These are phyloP conservation scores for Ustilago loliicola DNA, from an alignment of 1,284 basidiomycete genomes.

Conservation along the genomic window DNA sequence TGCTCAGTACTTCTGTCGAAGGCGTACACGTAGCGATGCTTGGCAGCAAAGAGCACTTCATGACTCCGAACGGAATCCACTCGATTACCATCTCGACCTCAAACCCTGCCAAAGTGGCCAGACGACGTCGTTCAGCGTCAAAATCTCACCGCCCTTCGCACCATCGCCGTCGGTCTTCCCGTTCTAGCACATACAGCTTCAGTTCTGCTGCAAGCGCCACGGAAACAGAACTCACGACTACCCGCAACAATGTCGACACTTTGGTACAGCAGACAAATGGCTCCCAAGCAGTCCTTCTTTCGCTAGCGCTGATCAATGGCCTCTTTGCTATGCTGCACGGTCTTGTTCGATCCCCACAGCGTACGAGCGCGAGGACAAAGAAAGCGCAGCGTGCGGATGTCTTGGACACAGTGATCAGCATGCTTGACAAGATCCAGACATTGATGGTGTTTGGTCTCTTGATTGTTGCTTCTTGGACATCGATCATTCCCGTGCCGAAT, in stretches of 20 bases:
- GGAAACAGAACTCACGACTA: constrained; percentile 7
- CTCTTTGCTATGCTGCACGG: constrained; percentile 27
- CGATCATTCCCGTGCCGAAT: background rate
- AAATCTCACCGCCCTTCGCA: constrained; percentile 19
- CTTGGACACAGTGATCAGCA: constrained; percentile 18
- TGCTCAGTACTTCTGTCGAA: constrained; percentile 17
- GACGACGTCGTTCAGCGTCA: constrained; percentile 12
- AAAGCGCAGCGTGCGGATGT: constrained; percentile 10
- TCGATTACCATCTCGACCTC: constrained; percentile 13
- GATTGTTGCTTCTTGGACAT: constrained; percentile 38
- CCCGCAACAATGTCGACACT: constrained; percentile 1
- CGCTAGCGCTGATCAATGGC: constrained; percentile 30
- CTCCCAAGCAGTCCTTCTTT: constrained; percentile 25
- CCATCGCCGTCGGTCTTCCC: constrained; percentile 22
- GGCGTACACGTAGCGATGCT: constrained; percentile 26
- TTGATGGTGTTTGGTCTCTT: constrained; percentile 35
- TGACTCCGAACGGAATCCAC: constrained; percentile 21
- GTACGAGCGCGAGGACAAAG: constrained; percentile 1
- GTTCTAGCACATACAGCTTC: constrained; percentile 14
- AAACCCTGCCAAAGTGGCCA: constrained; percentile 10
- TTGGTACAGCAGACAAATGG: constrained; percentile 10
- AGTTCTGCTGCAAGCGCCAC: background rate
- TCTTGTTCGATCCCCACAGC: background rate
- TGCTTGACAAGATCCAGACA: constrained; percentile 37
- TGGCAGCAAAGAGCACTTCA: constrained; percentile 29